Percentiles rank a stretch among this genome's conserved stretches.
These are phyloP conservation scores for Vaccinium corymbosum DNA, from an alignment of 148 eudicot species.

Conservation along the genomic window DNA sequence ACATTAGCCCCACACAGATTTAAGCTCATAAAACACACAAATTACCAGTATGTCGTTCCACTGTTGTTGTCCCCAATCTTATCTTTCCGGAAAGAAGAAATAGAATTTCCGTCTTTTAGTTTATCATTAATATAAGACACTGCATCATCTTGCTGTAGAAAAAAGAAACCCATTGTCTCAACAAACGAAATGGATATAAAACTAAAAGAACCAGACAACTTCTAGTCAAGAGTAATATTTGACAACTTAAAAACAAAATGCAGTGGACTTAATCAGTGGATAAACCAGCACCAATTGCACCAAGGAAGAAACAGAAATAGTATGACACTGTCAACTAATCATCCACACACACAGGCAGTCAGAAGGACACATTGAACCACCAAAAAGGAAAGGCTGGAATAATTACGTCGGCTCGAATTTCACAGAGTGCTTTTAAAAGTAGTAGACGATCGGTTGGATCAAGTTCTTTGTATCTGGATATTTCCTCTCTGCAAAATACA, in stretches of 20 bases:
- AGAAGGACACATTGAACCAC: slow-evolving; percentile 4
- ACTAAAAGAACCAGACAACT: neutral
- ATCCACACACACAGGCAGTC: neutral
- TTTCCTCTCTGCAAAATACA: slow-evolving; percentile 62
- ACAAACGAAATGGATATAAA: neutral
- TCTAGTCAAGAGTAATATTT: neutral
- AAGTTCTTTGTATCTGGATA: slow-evolving; percentile 68
- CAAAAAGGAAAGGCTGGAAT: slow-evolving; percentile 6
- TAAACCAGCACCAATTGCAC: neutral
- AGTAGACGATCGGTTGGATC: slow-evolving; percentile 63
- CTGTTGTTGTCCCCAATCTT: slow-evolving; percentile 53
- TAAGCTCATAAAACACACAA: neutral
- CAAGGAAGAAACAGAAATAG: neutral
- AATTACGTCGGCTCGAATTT: slow-evolving; percentile 68
- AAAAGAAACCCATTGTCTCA: slow-evolving; percentile 14
- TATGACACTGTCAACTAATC: neutral
- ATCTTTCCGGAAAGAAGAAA: slow-evolving; percentile 58
- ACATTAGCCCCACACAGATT: neutral
- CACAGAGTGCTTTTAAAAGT: slow-evolving; percentile 88
- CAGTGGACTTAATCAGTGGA: neutral
- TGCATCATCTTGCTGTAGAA: slow-evolving; percentile 69
- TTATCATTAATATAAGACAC: slow-evolving; percentile 51
- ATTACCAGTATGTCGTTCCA: slow-evolving; percentile 65
- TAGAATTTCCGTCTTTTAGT: slow-evolving; percentile 46
- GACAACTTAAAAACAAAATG: slow-evolving; percentile 2